A percentile compares a stretch with the other conserved stretches of the same genome.
Conservation (phyloP, 2,329 filamentous ascomycete species). For the Scedosporium aurantiacum region DNA sequence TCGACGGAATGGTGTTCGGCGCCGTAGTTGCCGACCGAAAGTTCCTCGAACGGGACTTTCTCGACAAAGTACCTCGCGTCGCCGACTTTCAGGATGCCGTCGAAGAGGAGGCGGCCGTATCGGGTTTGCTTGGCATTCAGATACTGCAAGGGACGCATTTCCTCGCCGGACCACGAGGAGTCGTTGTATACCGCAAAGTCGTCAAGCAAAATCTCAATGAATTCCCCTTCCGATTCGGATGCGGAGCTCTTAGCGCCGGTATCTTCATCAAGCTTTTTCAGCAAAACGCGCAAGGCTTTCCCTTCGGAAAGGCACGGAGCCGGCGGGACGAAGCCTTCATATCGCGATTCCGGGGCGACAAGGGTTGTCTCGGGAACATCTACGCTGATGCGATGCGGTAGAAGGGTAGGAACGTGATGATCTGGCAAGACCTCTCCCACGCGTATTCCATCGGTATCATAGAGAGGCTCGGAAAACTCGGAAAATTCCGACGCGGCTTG, state of each 20-base stretch:
- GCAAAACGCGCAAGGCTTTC: background rate
- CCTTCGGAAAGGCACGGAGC: constrained; percentile 15
- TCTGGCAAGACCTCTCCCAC: background rate
- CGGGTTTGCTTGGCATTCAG: constrained; percentile 27
- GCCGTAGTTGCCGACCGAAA: constrained; percentile 59
- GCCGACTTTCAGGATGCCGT: constrained; percentile 45
- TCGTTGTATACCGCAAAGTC: constrained; percentile 48
- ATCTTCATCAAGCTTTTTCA: background rate
- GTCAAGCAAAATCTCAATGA: constrained; percentile 39
- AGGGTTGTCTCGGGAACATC: constrained; percentile 18
- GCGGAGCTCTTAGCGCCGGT: background rate
- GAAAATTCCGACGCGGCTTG: too few species aligned
- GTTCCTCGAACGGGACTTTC: constrained; percentile 40
- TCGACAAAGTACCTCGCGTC: constrained; percentile 37
- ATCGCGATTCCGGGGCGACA: constrained; percentile 18
- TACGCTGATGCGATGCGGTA: constrained; percentile 8
- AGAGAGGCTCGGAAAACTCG: background rate
- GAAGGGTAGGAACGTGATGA: background rate
- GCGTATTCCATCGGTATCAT: background rate
- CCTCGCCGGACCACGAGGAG: constrained; percentile 21
- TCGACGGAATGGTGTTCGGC: constrained; percentile 31
- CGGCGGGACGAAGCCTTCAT: constrained; percentile 20
- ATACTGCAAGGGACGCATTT: constrained; percentile 45
- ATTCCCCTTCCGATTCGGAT: background rate
- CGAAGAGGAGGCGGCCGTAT: constrained; percentile 38